Percentiles rank a stretch among this genome's conserved stretches.
Conservation (phyloP, 805 yeast species). For the Lipomyces sp. region DNA sequence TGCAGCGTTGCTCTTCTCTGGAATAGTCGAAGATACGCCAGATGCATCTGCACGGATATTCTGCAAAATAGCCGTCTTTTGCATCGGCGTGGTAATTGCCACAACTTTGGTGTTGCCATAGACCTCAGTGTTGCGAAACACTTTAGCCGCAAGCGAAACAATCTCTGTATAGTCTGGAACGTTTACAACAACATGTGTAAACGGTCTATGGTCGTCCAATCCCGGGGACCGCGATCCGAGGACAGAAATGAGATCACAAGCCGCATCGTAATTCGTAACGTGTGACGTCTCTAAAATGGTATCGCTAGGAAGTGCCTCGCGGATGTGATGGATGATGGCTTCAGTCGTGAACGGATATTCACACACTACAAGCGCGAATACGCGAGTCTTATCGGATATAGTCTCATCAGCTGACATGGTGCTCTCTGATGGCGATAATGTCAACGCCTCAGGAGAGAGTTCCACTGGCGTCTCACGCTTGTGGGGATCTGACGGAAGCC, state of each 20-base stretch:
- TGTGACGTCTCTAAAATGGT: conserved; percentile 26
- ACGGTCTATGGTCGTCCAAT: conserved; percentile 19
- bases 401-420: not conserved
- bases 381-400: conserved; percentile 3
- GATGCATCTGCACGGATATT: conserved; percentile 26
- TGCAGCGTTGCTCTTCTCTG: not conserved
- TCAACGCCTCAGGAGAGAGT: not conserved
- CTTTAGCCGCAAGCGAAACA: conserved; percentile 28
- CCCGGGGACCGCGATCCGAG: conserved; percentile 13
- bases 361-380: conserved; percentile 39
- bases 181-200: conserved; percentile 44
- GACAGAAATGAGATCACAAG: conserved; percentile 18
- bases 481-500: conserved; percentile 28
- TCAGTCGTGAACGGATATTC: conserved; percentile 40
- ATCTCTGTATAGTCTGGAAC: conserved; percentile 37
- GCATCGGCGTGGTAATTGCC: conserved; percentile 38
- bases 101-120: conserved; percentile 31
- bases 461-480: not conserved
- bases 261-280: conserved; percentile 26
- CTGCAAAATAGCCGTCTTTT: conserved; percentile 39
- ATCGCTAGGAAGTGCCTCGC: conserved; percentile 36
- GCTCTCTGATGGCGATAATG: not conserved
- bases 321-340: conserved; percentile 43
- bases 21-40: conserved; percentile 14
- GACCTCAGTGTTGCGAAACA: conserved; percentile 26